Percentiles rank a stretch among this genome's conserved stretches.
phyloP scores from a whole-genome alignment of 768 basidiomycete species.

The Krasilnikovozyma curviuscula region DNA sequence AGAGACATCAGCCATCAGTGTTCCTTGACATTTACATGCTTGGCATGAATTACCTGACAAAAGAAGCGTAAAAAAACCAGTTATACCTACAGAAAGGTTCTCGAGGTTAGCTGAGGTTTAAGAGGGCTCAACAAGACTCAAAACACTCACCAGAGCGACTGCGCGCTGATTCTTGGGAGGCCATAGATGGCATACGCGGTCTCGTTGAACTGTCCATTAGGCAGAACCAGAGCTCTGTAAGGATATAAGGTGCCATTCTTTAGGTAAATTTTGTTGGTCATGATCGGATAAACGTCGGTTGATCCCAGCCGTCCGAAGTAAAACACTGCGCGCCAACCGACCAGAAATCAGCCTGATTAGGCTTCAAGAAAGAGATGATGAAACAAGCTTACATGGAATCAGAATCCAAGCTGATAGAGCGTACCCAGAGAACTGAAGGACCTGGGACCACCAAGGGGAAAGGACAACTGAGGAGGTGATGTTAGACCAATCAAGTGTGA shows the following conservation, averaged over 20 bases:
- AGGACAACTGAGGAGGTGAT: background rate
- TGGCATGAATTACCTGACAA: too few species aligned
- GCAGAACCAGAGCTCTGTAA: background rate
- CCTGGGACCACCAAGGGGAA: background rate
- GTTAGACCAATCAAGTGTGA: conserved; percentile 1
- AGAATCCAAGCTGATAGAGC: background rate
- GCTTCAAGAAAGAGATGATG: background rate
- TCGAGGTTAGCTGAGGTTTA: too few species aligned
- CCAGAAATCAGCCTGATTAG: too few species aligned
- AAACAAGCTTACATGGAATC: background rate
- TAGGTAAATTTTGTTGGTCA: background rate
- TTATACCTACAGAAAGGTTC: too few species aligned
- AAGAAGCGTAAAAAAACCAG: too few species aligned
- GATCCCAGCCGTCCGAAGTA: background rate
- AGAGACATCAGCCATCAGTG: too few species aligned
- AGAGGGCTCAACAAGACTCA: too few species aligned
- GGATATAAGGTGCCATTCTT: background rate
- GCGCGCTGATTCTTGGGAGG: background rate
- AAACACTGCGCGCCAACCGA: too few species aligned
- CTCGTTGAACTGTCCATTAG: background rate
- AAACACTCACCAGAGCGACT: background rate
- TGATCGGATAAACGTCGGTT: background rate
- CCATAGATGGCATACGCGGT: too few species aligned
- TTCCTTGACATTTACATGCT: too few species aligned
- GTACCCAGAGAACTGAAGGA: background rate